Conservation (phyloP, 805 yeast genomes). For the Spathaspora gorwiae region DNA sequence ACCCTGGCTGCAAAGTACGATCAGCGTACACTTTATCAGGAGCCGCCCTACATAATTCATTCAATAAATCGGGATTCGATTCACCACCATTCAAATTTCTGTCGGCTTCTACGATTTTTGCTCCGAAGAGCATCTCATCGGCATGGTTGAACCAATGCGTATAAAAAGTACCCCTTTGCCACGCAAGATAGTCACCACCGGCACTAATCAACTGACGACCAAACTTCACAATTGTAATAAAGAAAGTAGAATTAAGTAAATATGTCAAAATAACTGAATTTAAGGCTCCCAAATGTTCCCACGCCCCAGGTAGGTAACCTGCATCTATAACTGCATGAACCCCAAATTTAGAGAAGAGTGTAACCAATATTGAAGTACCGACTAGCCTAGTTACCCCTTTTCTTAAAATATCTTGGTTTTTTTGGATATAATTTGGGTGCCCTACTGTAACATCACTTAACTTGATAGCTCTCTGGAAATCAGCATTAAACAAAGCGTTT, state of each 20-base stretch:
- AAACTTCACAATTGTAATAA: slow-evolving; percentile 35
- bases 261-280: slow-evolving; percentile 45
- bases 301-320: slow-evolving; percentile 35
- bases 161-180: slow-evolving; percentile 63
- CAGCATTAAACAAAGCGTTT: slow-evolving; percentile 52
- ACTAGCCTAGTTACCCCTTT: slow-evolving; percentile 27
- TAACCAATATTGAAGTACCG: slow-evolving; percentile 27
- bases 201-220: slow-evolving; percentile 34
- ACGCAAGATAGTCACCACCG: slow-evolving; percentile 53
- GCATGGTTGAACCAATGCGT: slow-evolving; percentile 60
- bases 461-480: slow-evolving; percentile 51
- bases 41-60: slow-evolving; percentile 34
- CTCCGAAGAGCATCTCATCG: slow-evolving; percentile 64
- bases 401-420: slow-evolving; percentile 27
- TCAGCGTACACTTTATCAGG: slow-evolving; percentile 20
- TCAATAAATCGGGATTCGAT: slow-evolving; percentile 24
- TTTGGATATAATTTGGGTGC: slow-evolving; percentile 43
- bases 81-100: slow-evolving; percentile 45
- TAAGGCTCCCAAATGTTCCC: slow-evolving; percentile 39
- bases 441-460: slow-evolving; percentile 62
- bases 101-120: slow-evolving; percentile 64
- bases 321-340: slow-evolving; percentile 32
- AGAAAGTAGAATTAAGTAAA: slow-evolving; percentile 36
- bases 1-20: slow-evolving; percentile 29
- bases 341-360: slow-evolving; percentile 39